These are phyloP conservation scores for Malassezia yamatoensis DNA, from an alignment of 1,284 basidiomycete species.

Conservation along the genomic window DNA sequence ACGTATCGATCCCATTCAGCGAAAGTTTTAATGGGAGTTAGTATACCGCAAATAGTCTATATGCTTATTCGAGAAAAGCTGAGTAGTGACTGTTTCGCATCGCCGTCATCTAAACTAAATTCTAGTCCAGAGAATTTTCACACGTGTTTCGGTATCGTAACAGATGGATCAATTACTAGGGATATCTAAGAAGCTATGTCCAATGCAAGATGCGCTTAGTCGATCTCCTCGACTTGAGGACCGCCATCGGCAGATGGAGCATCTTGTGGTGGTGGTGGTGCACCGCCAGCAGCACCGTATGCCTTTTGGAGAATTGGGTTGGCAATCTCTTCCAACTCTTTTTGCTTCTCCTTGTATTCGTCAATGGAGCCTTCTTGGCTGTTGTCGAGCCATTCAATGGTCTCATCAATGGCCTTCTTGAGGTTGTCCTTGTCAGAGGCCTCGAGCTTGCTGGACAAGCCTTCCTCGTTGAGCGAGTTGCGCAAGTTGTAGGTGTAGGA, in stretches of 20 bases:
- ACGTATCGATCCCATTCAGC: constrained; percentile 30
- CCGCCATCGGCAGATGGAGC: constrained; percentile 57
- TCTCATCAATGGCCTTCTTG: constrained; percentile 69
- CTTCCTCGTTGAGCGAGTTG: constrained; percentile 55
- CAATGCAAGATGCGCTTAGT: constrained; percentile 46
- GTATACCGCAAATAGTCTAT: too few relatives aligned
- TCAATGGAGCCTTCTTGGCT: constrained; percentile 86
- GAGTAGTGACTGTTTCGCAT: too few relatives aligned
- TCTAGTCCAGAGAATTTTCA: too few relatives aligned
- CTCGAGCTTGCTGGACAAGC: constrained; percentile 65
- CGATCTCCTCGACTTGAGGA: constrained; percentile 77
- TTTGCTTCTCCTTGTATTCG: constrained; percentile 90
- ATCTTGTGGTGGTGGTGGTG: constrained; percentile 51
- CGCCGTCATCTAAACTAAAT: too few relatives aligned
- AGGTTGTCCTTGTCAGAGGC: constrained; percentile 78
- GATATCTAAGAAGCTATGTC: constrained; percentile 2
- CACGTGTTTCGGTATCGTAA: not conserved
- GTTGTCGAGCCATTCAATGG: constrained; percentile 77
- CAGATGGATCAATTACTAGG: not conserved
- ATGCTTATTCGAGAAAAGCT: too few relatives aligned
- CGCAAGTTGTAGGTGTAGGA: constrained; percentile 94
- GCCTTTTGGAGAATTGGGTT: constrained; percentile 93
- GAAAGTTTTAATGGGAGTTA: not conserved
- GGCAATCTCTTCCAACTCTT: constrained; percentile 81
- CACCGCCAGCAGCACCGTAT: constrained; percentile 57